These are phyloP conservation scores for Aureobasidium leucospermi DNA, from an alignment of 2,329 filamentous ascomycete species.

Conservation along the genomic window DNA sequence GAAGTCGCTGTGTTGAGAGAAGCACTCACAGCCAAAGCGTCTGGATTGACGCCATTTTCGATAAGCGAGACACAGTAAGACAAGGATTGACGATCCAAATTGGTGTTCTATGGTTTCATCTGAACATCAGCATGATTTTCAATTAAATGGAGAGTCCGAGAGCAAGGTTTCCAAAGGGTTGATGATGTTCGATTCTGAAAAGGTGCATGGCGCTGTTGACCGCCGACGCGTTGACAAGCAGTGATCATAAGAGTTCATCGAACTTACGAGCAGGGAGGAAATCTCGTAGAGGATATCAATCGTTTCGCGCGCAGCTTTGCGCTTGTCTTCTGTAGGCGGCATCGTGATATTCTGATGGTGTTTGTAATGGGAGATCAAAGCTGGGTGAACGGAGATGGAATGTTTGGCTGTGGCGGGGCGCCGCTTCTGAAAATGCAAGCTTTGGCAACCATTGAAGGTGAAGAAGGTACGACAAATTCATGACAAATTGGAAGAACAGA, in stretches of 20 bases:
- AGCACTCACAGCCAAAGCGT: slow-evolving; percentile 75
- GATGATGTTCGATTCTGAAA: not conserved
- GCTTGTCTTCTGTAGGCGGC: slow-evolving; percentile 46
- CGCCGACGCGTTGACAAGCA: not conserved
- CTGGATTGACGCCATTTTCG: slow-evolving; percentile 93
- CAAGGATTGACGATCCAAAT: slow-evolving; percentile 81
- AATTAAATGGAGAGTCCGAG: no score
- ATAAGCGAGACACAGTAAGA: slow-evolving; percentile 96
- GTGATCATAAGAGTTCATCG: not conserved
- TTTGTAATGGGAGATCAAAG: not conserved
- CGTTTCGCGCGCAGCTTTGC: slow-evolving; percentile 70
- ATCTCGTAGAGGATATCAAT: slow-evolving; percentile 70
- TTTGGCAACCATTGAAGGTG: not conserved
- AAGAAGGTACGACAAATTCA: not conserved
- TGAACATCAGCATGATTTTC: not conserved
- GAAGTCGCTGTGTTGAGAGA: not conserved
- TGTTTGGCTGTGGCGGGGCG: not conserved
- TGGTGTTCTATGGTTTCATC: slow-evolving; percentile 64
- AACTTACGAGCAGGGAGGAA: slow-evolving; percentile 74
- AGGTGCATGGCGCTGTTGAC: not conserved
- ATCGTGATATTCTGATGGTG: slow-evolving; percentile 4
- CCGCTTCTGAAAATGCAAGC: not conserved
- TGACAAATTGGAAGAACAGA: not conserved
- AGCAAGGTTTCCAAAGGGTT: not conserved
- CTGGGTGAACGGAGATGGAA: not conserved